phyloP scores from a whole-genome alignment of 495 filamentous ascomycete genomes.

The Penicillium tannophilum region DNA sequence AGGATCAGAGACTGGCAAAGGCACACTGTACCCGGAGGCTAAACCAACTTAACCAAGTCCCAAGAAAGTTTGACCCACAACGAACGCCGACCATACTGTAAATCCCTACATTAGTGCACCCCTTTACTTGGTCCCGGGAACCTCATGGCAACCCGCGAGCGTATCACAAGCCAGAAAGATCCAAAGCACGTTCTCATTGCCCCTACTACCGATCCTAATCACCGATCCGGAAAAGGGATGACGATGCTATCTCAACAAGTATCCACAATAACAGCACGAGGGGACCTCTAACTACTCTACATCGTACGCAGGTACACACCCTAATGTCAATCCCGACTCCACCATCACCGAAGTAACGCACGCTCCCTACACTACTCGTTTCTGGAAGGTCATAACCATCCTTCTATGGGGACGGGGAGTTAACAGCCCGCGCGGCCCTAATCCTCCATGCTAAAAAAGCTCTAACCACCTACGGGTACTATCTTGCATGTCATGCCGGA shows the following conservation, averaged over 20 bases:
- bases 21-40: not conserved
- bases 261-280: not conserved
- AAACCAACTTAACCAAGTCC: slow-evolving; percentile 2
- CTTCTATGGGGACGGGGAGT: slow-evolving; percentile 18
- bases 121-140: slow-evolving; percentile 11
- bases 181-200: not conserved
- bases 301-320: not conserved
- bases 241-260: not conserved
- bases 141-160: slow-evolving; percentile 2
- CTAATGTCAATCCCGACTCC: slow-evolving; percentile 9
- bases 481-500: not conserved
- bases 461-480: slow-evolving; percentile 5
- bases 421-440: slow-evolving; percentile 14
- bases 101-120: not conserved
- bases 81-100: slow-evolving; percentile 18
- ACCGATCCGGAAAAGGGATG: not conserved
- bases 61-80: slow-evolving; percentile 14
- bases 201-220: not conserved
- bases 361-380: slow-evolving; percentile 16
- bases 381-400: slow-evolving; percentile 23
- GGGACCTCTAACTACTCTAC: not conserved
- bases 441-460: not conserved
- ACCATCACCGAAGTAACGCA: slow-evolving; percentile 20
- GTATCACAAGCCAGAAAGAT: slow-evolving; percentile 9
- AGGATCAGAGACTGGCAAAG: slow-evolving; percentile 5